Conservation (phyloP, 2,329 filamentous ascomycete species). For the Hypoxylon sp. region DNA sequence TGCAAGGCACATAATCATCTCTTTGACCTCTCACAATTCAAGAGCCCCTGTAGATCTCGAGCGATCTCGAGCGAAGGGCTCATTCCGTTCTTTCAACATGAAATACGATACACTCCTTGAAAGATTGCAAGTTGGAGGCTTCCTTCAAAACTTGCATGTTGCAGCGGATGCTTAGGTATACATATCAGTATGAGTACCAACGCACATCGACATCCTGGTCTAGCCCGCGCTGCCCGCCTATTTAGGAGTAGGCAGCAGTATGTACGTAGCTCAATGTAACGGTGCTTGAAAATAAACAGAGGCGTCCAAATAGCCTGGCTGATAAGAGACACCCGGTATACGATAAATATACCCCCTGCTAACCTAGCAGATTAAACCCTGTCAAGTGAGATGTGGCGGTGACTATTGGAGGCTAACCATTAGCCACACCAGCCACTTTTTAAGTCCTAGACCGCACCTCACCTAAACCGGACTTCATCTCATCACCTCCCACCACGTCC, state of each 20-base stretch:
- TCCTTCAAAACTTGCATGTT: background rate
- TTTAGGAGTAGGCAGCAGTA: background rate
- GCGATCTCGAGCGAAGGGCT: background rate
- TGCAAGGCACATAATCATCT: background rate
- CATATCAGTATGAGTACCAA: background rate
- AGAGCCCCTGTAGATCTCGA: background rate
- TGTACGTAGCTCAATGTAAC: background rate
- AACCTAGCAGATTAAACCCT: background rate
- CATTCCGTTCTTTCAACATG: background rate
- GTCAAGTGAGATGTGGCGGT: background rate
- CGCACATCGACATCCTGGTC: background rate
- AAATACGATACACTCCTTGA: background rate
- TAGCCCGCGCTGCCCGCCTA: background rate
- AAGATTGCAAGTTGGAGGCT: background rate
- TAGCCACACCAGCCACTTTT: conserved; percentile 17
- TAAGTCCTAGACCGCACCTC: background rate
- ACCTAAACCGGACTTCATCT: conserved; percentile 32
- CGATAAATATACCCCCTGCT: background rate
- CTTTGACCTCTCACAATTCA: no score
- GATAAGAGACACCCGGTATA: background rate
- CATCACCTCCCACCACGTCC: background rate
- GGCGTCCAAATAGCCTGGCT: background rate
- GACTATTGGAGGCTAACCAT: background rate
- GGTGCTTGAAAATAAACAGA: background rate
- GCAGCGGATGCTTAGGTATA: background rate